Conservation (phyloP, 2,329 filamentous ascomycete genomes). For the Microdochium paspali region DNA sequence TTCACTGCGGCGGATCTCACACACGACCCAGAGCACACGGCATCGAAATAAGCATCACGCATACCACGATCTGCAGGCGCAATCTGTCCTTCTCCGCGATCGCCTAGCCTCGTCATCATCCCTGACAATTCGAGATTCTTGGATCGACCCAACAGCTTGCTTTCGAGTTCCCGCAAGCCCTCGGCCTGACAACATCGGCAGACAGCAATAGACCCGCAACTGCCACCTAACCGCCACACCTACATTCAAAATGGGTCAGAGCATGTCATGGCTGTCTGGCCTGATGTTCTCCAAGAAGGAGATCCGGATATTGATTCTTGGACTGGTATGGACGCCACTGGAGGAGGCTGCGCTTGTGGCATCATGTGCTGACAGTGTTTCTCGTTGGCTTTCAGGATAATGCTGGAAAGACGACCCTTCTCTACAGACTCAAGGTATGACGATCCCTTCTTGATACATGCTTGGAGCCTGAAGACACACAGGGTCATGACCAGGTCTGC, state of each 20-base stretch:
- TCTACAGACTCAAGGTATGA: slow-evolving; percentile 86
- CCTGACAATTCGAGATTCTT: too few relatives aligned
- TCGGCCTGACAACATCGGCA: too few relatives aligned
- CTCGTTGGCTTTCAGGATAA: slow-evolving; percentile 60
- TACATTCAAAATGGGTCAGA: slow-evolving; percentile 47
- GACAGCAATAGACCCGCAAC: too few relatives aligned
- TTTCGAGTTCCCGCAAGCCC: too few relatives aligned
- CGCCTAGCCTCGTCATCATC: too few relatives aligned
- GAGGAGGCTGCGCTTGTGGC: slow-evolving; percentile 1
- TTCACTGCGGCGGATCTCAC: too few relatives aligned
- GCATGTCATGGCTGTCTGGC: slow-evolving; percentile 60
- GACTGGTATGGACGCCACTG: slow-evolving; percentile 56
- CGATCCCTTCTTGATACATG: slow-evolving; percentile 4
- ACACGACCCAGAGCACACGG: too few relatives aligned
- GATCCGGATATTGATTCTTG: slow-evolving; percentile 89
- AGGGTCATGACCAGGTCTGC: too few relatives aligned
- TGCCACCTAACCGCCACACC: slow-evolving; percentile 1
- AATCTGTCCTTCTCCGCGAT: slow-evolving; percentile 1
- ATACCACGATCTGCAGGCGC: neutral
- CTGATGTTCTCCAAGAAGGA: slow-evolving; percentile 92
- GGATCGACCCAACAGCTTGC: too few relatives aligned
- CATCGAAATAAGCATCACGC: too few relatives aligned
- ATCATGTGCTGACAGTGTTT: slow-evolving; percentile 1
- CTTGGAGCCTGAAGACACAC: too few relatives aligned
- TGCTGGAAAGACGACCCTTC: slow-evolving; percentile 91